Evolutionary conservation across 2,329 filamentous ascomycete genomes (phyloP), one percentile per base, ranked within the genome.

Genomic region (Colletotrichum sp.): DNA sequence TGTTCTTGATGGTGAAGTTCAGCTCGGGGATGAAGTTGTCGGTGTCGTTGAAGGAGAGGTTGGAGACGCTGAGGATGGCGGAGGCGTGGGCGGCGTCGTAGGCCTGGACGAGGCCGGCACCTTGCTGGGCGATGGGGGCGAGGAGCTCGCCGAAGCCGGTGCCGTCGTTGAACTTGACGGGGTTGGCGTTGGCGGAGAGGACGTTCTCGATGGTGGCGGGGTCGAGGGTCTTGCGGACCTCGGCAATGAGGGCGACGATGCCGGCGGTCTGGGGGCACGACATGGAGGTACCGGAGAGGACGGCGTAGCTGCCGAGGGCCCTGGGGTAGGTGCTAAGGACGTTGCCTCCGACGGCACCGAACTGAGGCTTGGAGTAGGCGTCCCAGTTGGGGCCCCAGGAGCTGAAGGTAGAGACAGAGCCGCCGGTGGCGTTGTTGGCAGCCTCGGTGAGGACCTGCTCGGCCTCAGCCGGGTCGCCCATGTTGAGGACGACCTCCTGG

Each of bases 21-120:
- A 88, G 84, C 3, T 84, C 84, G 13, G 85, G 82, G 62, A 82
- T 81, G 77, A 92, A 89, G 84, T 93, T 81, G 77, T 90, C 89
- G 0, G 91, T 92, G 81, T 94, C 92, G 80, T 93, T 93, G 84
- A 93, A 93, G 5, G 90, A 88, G 16, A 94, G 83, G 81, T 88
- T 90, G n/a, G 89, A 89, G 12, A 86, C 88, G 79, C 88, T 89
- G 24, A 93, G 84, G 15, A 90, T 80, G 3, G 89, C 88, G 4
- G 86, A 90, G 18, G 89, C 85, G 78, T 89, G 87, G 8, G 91
- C 90, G 5, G 91, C 90, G 72, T 92, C 89, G 77, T 89, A 89
- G 6, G 90, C 92, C 78, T 92, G 90, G 65, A 93, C 84, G 15
- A 93, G 84, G 48, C 92, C 92, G 32, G 84, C 89, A 13, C 92